phyloP scores from a whole-genome alignment of 1,139 yeast genomes.

The Pichia sp. region DNA sequence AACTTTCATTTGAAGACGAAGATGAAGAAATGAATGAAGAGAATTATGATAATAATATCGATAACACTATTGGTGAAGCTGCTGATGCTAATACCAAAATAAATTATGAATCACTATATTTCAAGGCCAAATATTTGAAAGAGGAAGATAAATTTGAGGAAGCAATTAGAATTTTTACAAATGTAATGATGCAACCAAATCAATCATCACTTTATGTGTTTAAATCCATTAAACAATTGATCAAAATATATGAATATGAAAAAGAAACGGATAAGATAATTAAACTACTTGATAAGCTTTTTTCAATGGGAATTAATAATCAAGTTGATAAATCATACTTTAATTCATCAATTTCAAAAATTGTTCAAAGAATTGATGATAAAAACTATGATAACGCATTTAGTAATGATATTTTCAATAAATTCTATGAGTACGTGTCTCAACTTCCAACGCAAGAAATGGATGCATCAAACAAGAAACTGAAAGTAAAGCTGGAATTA shows the following conservation, averaged over 20 bases:
- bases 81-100: slow-evolving; percentile 7
- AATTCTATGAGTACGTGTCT: neutral
- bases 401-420: neutral
- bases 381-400: slow-evolving; percentile 3
- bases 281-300: slow-evolving; percentile 27
- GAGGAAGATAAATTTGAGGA: slow-evolving; percentile 50
- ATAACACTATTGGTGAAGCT: slow-evolving; percentile 7
- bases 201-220: slow-evolving; percentile 38
- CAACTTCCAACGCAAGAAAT: neutral
- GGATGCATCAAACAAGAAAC: slow-evolving; percentile 38
- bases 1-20: slow-evolving; percentile 28
- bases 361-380: slow-evolving; percentile 41
- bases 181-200: slow-evolving; percentile 31
- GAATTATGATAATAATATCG: slow-evolving; percentile 14
- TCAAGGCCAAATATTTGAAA: slow-evolving; percentile 23
- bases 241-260: slow-evolving; percentile 45
- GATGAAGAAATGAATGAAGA: slow-evolving; percentile 24
- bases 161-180: slow-evolving; percentile 41
- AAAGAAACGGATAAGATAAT: slow-evolving; percentile 34
- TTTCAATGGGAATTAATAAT: slow-evolving; percentile 25
- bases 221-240: slow-evolving; percentile 58
- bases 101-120: slow-evolving; percentile 28
- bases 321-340: slow-evolving; percentile 40
- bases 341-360: slow-evolving; percentile 55
- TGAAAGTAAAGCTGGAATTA: slow-evolving; percentile 51